Evolutionary conservation across 768 basidiomycete genomes (phyloP), one percentile per base, ranked within the genome.

Genomic region (Sistotremastrum niveocremeum): DNA sequence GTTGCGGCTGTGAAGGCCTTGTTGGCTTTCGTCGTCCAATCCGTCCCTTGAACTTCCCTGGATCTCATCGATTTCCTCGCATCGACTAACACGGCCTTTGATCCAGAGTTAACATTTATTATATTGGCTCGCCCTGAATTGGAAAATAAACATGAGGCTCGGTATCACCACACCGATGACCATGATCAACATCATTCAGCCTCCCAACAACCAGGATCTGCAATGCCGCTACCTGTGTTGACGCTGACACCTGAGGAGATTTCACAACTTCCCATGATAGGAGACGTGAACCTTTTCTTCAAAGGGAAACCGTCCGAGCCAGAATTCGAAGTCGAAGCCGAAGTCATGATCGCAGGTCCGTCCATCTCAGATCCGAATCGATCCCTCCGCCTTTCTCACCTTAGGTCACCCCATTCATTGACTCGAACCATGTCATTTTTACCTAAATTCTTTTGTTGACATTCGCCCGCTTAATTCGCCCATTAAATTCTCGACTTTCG

Each of bases 231-330:
- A 46, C 10, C 49, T 39, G 43, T 20, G 2, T 3, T 29, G 35
- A 37, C 10, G 33, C 56, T 34, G 33, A 54, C 48, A 39, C 47
- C 42, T 30, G 33, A 1, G 41, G 46, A 50, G 6, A 39, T 65
- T 44, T 31, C 57, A 42, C 59, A 67, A 47, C 51, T 68, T 49
- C 73, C 70, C 7, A 91, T 94, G 89, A 65, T 93, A 12, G 93
- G 93, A 33, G 93, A 97, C 58, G 89, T 90, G 34, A 95, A 95
- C 60, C 62, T 95, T 30, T 95, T 95, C 60, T 62, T 94, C 38
- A 81, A 82, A 40, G 77, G 79, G 40, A 52, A 58, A 11, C 60
- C 51, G 33, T 54, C 48, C 7, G 53, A 56, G 12, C 52, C 52
- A 28, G 67, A 64, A 34, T 72, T 76, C 46, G 80, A 89, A 51